Base-by-base conservation (phyloP, 2,329 filamentous ascomycete species). In the Beauveria sp. region DNA sequence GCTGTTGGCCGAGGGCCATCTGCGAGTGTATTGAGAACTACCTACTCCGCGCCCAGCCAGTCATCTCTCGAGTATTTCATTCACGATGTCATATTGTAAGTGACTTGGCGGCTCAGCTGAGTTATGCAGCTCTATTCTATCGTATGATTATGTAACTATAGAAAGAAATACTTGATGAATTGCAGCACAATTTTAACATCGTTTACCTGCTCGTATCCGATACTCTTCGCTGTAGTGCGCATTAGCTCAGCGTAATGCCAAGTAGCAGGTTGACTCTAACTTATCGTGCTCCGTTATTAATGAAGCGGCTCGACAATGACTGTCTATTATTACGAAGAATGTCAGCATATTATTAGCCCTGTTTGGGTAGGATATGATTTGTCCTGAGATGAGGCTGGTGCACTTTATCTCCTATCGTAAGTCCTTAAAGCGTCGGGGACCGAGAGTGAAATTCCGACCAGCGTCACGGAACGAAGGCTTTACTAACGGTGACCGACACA, bases 401-500 rank as follows among this genome's bases (percentile, higher is more conserved):
- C 28, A 10, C 18, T 28, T 54, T 62, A 60, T 62, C 55, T 62
- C 61, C 40, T 59, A 28, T 58, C 61, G 24, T 56, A 62, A 56
- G 24, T 56, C 60, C 60, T 62, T 56, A 20, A 26, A 4, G 48
- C n/a, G 26, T 63, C 62, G 62, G 62, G 31, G 52, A 63, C 62
- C 62, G 62, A 63, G 56, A 38, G 14, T 7, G 0, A 16, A 56
- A 45, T 28, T 60, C 57, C 56, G 62, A 60, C 43, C 18, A 49
- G 18, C 34, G 31, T 46, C 26, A 42, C 56, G 40, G 57, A 63
- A 48, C 22, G 20, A 56, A 63, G 61, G 54, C 24, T 54, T 59
- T 42, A 58, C 45, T 43, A 22, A 56, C 62, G 62, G 57, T 56
- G 62, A 63, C 62, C 62, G 62, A 63, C 57, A 60, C 62, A 63